Percentiles rank a stretch among this genome's conserved stretches.
These are phyloP conservation scores for Medicago truncatula DNA, from an alignment of 306 rosid genomes.

Conservation along the genomic window DNA sequence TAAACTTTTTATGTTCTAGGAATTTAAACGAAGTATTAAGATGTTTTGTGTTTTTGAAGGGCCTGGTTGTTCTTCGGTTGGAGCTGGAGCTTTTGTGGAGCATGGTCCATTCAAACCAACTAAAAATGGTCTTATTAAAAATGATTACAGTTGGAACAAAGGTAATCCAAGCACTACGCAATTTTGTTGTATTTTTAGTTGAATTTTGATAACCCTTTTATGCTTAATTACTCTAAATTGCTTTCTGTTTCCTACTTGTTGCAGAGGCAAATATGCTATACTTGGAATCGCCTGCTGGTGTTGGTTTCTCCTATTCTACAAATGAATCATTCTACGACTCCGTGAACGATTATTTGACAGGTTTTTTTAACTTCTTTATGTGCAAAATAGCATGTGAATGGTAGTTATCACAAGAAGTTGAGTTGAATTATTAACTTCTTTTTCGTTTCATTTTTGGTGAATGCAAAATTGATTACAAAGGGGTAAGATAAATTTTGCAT, in stretches of 20 bases:
- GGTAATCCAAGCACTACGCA: conserved; percentile 44
- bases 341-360: conserved; percentile 61
- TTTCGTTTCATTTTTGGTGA: too few relatives aligned
- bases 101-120: conserved; percentile 79
- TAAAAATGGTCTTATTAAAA: conserved; percentile 53
- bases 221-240: neutral
- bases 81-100: conserved; percentile 75
- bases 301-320: conserved; percentile 80
- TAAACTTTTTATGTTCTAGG: neutral
- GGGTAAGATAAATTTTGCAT: too few relatives aligned
- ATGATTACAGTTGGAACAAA: conserved; percentile 72
- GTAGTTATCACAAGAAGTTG: neutral
- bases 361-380: conserved; percentile 43
- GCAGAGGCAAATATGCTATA: conserved; percentile 73
- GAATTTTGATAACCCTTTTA: neutral
- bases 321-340: conserved; percentile 58
- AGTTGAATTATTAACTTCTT: neutral
- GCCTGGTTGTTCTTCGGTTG: conserved; percentile 87
- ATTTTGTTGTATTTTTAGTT: neutral
- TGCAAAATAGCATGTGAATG: neutral
- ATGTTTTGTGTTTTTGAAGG: conserved; percentile 55
- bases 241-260: neutral
- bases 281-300: conserved; percentile 81
- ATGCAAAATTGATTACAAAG: too few relatives aligned
- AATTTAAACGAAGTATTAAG: neutral